Conservation (phyloP, 768 basidiomycete species). For the Collybia nuda region DNA sequence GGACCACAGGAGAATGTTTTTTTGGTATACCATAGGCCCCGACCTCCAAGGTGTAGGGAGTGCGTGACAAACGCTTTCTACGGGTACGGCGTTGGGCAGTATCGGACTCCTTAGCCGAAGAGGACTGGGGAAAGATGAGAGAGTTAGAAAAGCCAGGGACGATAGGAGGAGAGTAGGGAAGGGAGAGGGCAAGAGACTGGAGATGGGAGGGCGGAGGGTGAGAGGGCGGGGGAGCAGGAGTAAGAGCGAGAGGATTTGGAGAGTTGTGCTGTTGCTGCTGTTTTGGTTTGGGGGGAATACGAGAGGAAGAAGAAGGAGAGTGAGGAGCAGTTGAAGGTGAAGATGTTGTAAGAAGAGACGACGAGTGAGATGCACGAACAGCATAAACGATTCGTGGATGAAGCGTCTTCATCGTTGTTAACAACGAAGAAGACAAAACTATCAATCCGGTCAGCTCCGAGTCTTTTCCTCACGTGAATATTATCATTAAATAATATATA, state of each 20-base stretch:
- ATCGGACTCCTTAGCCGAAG: slow-evolving; percentile 23
- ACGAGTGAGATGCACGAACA: no score
- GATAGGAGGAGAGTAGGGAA: slow-evolving; percentile 26
- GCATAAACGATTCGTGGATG: no score
- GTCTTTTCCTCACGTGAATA: no score
- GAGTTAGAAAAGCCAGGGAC: slow-evolving; percentile 26
- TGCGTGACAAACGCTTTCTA: not conserved
- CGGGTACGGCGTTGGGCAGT: slow-evolving; percentile 12
- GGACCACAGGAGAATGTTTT: slow-evolving; percentile 22
- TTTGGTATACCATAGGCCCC: slow-evolving; percentile 90
- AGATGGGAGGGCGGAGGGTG: not conserved
- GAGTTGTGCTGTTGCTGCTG: not conserved
- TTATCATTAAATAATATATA: no score
- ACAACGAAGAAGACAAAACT: no score
- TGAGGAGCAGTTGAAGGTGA: no score
- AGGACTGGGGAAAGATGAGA: slow-evolving; percentile 22
- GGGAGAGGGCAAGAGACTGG: slow-evolving; percentile 30
- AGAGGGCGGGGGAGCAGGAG: not conserved
- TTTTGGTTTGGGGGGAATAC: not conserved
- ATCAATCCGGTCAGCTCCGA: no score
- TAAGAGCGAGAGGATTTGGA: not conserved
- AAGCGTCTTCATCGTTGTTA: no score
- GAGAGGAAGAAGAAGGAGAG: no score
- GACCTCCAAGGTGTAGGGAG: slow-evolving; percentile 55
- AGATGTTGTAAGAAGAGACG: no score